These are phyloP conservation scores for Fomitopsis betulina DNA, from an alignment of 1,284 basidiomycete species.

Conservation along the genomic window DNA sequence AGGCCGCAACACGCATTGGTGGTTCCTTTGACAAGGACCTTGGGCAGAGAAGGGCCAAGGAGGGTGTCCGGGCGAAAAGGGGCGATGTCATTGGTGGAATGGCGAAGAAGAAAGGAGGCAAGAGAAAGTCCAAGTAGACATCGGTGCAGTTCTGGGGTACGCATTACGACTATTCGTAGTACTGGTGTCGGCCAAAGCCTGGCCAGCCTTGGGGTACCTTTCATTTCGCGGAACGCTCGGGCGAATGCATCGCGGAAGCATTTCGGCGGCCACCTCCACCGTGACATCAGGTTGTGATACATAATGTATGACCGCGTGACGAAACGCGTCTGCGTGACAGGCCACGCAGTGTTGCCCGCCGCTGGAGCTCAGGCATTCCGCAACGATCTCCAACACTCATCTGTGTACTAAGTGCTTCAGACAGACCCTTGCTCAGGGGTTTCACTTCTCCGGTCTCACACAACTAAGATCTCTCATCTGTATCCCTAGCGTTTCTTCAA, in stretches of 20 bases:
- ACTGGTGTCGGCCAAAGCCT: neutral
- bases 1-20: constrained; percentile 13
- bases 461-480: neutral
- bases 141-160: neutral
- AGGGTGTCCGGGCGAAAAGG: constrained; percentile 35
- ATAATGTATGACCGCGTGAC: neutral
- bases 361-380: neutral
- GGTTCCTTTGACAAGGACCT: constrained; percentile 30
- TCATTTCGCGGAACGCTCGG: neutral
- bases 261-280: neutral
- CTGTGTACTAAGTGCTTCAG: neutral
- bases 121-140: constrained; percentile 29
- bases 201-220: too few species aligned
- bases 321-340: neutral
- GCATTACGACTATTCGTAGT: neutral
- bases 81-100: constrained; percentile 39
- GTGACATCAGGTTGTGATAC: neutral
- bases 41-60: constrained; percentile 26
- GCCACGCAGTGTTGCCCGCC: neutral
- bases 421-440: too few species aligned
- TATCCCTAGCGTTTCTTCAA: neutral
- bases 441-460: neutral
- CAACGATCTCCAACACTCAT: neutral
- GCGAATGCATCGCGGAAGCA: neutral
- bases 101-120: constrained; percentile 45